Conservation (phyloP, 306 rosid genomes). For the Pyrus bretschneideri region DNA sequence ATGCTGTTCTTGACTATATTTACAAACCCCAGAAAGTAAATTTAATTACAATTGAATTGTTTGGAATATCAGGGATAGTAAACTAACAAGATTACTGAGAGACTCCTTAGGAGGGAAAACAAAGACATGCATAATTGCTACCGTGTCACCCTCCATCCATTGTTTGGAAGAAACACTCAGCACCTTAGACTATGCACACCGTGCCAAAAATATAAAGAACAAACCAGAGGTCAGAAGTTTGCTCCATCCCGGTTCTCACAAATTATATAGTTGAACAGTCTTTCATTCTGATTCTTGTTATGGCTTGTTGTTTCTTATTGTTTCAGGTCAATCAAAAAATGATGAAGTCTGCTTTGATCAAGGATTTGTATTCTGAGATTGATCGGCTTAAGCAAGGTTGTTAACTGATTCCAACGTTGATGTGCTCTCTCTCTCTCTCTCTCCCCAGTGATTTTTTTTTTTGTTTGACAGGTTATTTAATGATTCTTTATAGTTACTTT, state of each 20-base stretch:
- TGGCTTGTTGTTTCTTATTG: slow-evolving; percentile 15
- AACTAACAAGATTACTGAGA: slow-evolving; percentile 84
- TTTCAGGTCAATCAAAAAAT: slow-evolving; percentile 93
- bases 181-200: slow-evolving; percentile 96
- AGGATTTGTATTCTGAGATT: slow-evolving; percentile 92
- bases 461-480: not conserved
- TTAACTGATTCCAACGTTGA: slow-evolving; percentile 5
- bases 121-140: slow-evolving; percentile 97
- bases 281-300: slow-evolving; percentile 13
- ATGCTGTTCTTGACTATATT: not conserved
- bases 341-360: slow-evolving; percentile 99
- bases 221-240: slow-evolving; percentile 85
- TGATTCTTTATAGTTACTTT: not conserved
- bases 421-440: slow-evolving; percentile 8
- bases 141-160: slow-evolving; percentile 94
- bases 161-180: slow-evolving; percentile 98
- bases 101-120: slow-evolving; percentile 99
- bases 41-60: slow-evolving; percentile 15
- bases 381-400: slow-evolving; percentile 97
- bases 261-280: not conserved
- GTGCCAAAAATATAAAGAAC: slow-evolving; percentile 98
- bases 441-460: not conserved
- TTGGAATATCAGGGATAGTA: slow-evolving; percentile 80
- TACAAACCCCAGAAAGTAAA: not conserved
- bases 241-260: slow-evolving; percentile 8